Base-by-base conservation (phyloP, 768 basidiomycete species). In the Polyporus arcularius region DNA sequence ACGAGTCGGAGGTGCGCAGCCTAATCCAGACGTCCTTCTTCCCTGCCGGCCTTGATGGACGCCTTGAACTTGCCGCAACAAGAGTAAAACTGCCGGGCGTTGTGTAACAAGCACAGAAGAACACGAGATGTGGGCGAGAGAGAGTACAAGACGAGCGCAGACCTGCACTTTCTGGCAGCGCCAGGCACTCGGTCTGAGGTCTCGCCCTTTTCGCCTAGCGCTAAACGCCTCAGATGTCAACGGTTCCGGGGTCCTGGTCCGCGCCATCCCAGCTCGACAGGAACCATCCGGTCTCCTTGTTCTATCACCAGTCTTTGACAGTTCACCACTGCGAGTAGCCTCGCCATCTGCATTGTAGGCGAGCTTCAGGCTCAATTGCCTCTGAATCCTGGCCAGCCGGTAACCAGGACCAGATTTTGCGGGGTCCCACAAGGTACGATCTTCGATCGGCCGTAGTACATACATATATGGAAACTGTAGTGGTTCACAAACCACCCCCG, bases 1-100 rank as follows among this genome's bases (percentile, higher is more conserved):
- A 89, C 88, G 88, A 86, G 86, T 83, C 78, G 72, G 73, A 53
- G 60, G 65, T 46, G 71, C 59, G 65, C 70, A 71, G 70, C 64
- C 56, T 71, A 67, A 59, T 62, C 31, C 35, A 57, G 60, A 48
- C 49, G 60, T 48, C 30, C 51, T 62, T 61, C 58, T 58, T 48
- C 42, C 18, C 18, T 64, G 55, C 41, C 45, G 63, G 55, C 35
- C 28, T 39, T 57, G 28, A 62, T 30, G 52, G 47, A 14, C 21
- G 45, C 56, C 46, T 65, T 62, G 51, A 55, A 45, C 42, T 21
- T 64, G 30, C 63, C 59, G 48, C 31, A 50, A 58, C n/a, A 31
- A 62, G 65, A 46, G 49, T 21, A 53, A 32, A 41, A 28, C 39
- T n/a, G 18, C 40, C 50, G 31, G 55, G 32, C 46, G 58, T 32